Evolutionary conservation across 441 rosid genomes (phyloP), one percentile per base, ranked within the genome.

Genomic region (Gossypium trilobum): DNA sequence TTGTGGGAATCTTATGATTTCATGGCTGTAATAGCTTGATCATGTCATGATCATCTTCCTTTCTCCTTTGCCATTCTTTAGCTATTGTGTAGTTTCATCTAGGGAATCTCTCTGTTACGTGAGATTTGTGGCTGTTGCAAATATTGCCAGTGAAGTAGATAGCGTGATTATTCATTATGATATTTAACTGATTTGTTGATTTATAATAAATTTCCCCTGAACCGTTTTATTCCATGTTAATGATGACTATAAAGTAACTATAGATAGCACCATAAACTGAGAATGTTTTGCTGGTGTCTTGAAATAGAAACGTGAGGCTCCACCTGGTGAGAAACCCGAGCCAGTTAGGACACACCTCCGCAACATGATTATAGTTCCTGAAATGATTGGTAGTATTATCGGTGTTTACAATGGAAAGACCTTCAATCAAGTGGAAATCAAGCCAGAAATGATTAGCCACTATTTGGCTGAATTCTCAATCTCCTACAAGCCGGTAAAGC

Each of bases 371-470:
- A 85, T 83, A 31, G 87, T 85, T 13, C 85, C 85, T 19, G 87
- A 83, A 61, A 85, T 81, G 86, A 85, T 85, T 16, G 88, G 85
- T 66, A 85, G 85, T 48, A 72, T 83, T 69, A 78, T 85, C 14
- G 87, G 90, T 25, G 87, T 83, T 5, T 85, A 84, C 79, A 84
- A 86, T 2, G 90, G 90, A 1, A 82, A 83, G 84, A 86, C 90
- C 22, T 87, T 87, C 56, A 82, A 85, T 74, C 88, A 78, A 74
- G 83, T 85, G 0, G 88, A 86, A 73, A 86, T 86, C 73, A 86
- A 82, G 75, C 89, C 89, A 0, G 85, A 86, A 63, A 86, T 86
- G 86, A 86, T 82, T 62, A 85, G 88, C 23, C 90, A 83, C 68
- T 86, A 82, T 76, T 68, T 85, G 44, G 90, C 87, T 1, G 88